Conservation (phyloP, 164 flowering plant genomes). For the Saururus chinensis region DNA sequence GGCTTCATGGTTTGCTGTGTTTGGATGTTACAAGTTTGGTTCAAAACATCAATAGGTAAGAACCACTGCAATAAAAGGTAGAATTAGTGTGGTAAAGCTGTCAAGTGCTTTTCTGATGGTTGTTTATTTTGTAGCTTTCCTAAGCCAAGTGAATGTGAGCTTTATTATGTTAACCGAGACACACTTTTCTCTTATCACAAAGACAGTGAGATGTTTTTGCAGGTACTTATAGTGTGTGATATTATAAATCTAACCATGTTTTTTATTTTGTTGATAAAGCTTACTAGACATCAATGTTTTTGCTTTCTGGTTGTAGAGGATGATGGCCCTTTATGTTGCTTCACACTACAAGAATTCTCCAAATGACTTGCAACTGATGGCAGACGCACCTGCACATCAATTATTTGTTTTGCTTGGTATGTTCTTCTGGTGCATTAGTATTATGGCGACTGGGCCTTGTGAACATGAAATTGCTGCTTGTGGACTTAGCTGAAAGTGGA, state of each 20-base stretch:
- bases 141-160: slow-evolving; percentile 74
- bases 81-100: not conserved
- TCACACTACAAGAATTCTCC: slow-evolving; percentile 99
- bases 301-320: slow-evolving; percentile 44
- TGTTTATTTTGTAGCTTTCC: slow-evolving; percentile 45
- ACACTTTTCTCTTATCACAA: slow-evolving; percentile 95
- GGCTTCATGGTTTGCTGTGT: slow-evolving; percentile 91
- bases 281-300: not conserved
- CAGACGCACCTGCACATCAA: slow-evolving; percentile 99
- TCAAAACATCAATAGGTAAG: slow-evolving; percentile 63
- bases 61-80: not conserved
- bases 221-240: slow-evolving; percentile 34
- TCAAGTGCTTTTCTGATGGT: slow-evolving; percentile 2
- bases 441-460: not conserved
- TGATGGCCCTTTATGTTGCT: slow-evolving; percentile 97
- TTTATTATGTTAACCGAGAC: slow-evolving; percentile 92
- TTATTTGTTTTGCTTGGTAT: slow-evolving; percentile 94
- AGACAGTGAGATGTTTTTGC: slow-evolving; percentile 85
- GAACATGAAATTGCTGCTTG: not conserved
- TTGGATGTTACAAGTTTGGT: slow-evolving; percentile 63
- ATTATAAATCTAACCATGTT: slow-evolving; percentile 1
- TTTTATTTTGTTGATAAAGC: too few relatives aligned
- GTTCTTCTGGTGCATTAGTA: not conserved
- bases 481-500: not conserved
- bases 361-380: slow-evolving; percentile 89